Evolutionary conservation across 257 asterid species (phyloP).

Genomic region (Solanum lignicaule): DNA sequence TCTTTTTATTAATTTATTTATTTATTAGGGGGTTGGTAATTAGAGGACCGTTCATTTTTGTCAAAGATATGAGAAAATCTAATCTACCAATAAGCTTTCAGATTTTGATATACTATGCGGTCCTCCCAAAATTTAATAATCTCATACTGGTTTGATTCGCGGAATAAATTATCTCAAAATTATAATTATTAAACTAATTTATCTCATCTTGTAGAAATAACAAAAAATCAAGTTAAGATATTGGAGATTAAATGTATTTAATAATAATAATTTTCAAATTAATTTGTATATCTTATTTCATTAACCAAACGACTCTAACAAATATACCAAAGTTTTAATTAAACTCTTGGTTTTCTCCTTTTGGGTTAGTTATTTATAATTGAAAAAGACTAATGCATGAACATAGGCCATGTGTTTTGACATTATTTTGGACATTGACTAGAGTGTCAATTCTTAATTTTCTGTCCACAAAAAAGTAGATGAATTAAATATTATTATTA

Average conservation of each 20-base stretch:
- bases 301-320: neutral
- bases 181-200: neutral
- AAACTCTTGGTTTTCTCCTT: neutral
- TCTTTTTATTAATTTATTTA: neutral
- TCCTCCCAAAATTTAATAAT: neutral
- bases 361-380: no score
- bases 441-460: neutral
- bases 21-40: neutral
- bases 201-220: fast-evolving
- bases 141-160: no score
- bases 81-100: slow-evolving; percentile 18
- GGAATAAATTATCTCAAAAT: neutral
- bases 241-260: no score
- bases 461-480: neutral
- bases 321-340: neutral
- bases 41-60: neutral
- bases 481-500: neutral
- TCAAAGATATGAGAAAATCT: slow-evolving; percentile 12
- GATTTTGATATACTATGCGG: slow-evolving; percentile 20
- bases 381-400: neutral
- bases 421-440: neutral
- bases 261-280: neutral
- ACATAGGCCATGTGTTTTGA: neutral
- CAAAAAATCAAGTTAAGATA: neutral
- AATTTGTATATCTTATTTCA: neutral